Evolutionary conservation across 805 yeast genomes (phyloP), one percentile per base, ranked within the genome.

Genomic region (Lachancea nothofagi): DNA sequence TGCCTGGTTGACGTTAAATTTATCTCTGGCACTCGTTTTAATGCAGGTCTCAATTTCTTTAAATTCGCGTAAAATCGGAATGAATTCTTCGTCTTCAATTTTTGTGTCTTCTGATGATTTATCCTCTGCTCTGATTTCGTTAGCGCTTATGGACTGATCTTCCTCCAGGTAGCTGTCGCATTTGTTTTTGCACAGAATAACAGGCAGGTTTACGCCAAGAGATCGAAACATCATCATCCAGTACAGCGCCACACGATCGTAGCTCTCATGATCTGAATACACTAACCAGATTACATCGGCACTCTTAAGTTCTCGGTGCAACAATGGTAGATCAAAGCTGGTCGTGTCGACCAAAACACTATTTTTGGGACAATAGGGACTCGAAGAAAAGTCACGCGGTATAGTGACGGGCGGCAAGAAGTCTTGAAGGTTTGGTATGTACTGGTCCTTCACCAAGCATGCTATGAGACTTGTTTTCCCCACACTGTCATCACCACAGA

Each of bases 271-370:
- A 55, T 89, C 97, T 3, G 93, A 76, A 57, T 89, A 93, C 0
- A 93, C 87, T n/a, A 93, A 71, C 90, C 96, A 83, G 2, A 93
- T 83, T 10, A 88, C 97, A 61, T 85, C 90, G 0, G 97, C 93
- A 38, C 75, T 72, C 33, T 95, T 72, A 46, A 93, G 73, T 56
- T 87, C 96, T 23, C 72, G 67, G 42, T 83, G 85, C 10, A 93
- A 63, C 0, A 65, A 57, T 1, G 64, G 62, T 24, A 77, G 62
- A 53, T 87, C 94, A 1, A 80, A 71, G 1, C 87, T 70, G 1
- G 80, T 67, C 0, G 97, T 90, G 56, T 93, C 99, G 1, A 88
- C 74, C 4, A 93, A 66, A 3, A 86, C 70, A 0, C 95, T 83
- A 4, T 77, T 72, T 27, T 74, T 72, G 2, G 81, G 78, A 28